phyloP scores from a whole-genome alignment of 2,329 filamentous ascomycete genomes.

The Plectosphaerella sp. region DNA sequence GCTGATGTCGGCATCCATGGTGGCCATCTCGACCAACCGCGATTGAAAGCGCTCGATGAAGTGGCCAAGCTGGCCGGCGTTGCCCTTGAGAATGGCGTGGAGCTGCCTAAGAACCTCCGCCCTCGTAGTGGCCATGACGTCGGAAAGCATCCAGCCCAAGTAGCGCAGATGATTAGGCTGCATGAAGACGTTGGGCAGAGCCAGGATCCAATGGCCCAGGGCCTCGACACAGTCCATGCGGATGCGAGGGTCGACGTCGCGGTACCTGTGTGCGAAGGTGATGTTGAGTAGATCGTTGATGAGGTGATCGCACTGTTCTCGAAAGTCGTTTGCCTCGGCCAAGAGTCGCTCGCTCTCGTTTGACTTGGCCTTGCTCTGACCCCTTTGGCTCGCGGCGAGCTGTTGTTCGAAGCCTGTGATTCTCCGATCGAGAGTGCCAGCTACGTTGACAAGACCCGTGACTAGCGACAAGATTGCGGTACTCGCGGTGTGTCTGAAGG shows the following conservation, averaged over 20 bases:
- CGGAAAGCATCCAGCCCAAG: constrained; percentile 91
- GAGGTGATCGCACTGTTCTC: constrained; percentile 64
- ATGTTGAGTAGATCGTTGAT: constrained; percentile 87
- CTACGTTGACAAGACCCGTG: constrained; percentile 70
- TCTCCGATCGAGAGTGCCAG: constrained; percentile 64
- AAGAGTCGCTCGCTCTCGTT: constrained; percentile 69
- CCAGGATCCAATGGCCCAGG: constrained; percentile 82
- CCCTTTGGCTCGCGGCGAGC: constrained; percentile 67
- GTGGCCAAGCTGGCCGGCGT: constrained; percentile 77
- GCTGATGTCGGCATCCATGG: constrained; percentile 72
- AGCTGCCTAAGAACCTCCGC: constrained; percentile 86
- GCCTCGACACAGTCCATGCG: constrained; percentile 83
- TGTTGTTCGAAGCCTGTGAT: constrained; percentile 76
- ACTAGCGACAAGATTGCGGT: constrained; percentile 77
- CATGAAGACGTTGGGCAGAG: constrained; percentile 82
- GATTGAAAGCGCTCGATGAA: constrained; percentile 91
- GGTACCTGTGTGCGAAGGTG: constrained; percentile 92
- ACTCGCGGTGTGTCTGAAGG: constrained; percentile 91
- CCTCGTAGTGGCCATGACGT: constrained; percentile 68
- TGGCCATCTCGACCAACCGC: constrained; percentile 88
- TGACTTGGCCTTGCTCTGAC: constrained; percentile 64
- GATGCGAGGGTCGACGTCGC: constrained; percentile 87
- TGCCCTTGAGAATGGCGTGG: constrained; percentile 71
- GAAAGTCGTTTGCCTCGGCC: constrained; percentile 63
- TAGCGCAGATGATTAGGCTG: constrained; percentile 89